Percentiles rank a stretch among this genome's conserved stretches.
phyloP scores from a whole-genome alignment of 129 eudicot species.

The Flaveria robusta region DNA sequence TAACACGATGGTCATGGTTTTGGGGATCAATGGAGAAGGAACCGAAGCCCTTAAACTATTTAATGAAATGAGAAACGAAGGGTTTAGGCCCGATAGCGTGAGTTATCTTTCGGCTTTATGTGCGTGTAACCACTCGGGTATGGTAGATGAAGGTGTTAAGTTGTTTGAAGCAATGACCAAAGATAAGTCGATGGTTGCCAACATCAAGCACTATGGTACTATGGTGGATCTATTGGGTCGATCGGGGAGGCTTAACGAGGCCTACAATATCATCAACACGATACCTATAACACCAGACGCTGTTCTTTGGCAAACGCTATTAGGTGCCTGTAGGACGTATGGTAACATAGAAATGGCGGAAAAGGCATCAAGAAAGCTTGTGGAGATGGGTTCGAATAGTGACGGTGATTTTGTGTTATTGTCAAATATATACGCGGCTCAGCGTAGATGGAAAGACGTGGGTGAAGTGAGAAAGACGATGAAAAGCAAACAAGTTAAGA shows the following conservation, averaged over 20 bases:
- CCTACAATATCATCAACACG: conserved; percentile 53
- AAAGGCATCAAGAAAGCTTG: conserved; percentile 73
- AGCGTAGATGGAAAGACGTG: conserved; percentile 85
- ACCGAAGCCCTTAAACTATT: conserved; percentile 58
- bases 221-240: conserved; percentile 87
- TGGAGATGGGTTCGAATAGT: conserved; percentile 73
- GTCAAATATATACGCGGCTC: conserved; percentile 85
- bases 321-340: conserved; percentile 82
- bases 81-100: conserved; percentile 52
- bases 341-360: conserved; percentile 81
- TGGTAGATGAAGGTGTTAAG: conserved; percentile 72
- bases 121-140: conserved; percentile 85
- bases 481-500: conserved; percentile 68
- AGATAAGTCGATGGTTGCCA: conserved; percentile 46
- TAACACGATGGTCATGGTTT: conserved; percentile 88
- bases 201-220: conserved; percentile 80
- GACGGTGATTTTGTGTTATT: conserved; percentile 81
- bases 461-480: conserved; percentile 68
- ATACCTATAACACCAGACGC: conserved; percentile 75
- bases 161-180: conserved; percentile 54
- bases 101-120: conserved; percentile 72
- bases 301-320: conserved; percentile 87
- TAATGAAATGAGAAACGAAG: conserved; percentile 40
- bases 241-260: conserved; percentile 75
- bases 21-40: conserved; percentile 75